Evolutionary conservation across 768 basidiomycete genomes (phyloP), one percentile per base, ranked within the genome.

Genomic region (Piloderma croceum): DNA sequence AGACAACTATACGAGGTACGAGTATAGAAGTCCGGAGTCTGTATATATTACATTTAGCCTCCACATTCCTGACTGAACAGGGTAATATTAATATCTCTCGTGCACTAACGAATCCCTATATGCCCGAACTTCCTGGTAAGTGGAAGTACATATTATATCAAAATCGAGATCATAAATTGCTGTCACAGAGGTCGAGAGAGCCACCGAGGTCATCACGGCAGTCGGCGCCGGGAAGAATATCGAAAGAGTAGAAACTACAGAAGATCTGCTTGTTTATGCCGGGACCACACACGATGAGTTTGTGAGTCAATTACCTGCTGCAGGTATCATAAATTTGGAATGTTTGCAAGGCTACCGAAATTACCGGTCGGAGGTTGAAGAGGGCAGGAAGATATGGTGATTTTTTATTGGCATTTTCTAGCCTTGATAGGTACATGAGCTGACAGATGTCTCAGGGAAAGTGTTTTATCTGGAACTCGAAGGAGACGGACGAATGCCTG

Each of bases 381-480:
- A 59, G 62, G 38, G 76, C 70, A 0, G 64, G 63, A 31, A 62
- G 80, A 64, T 81, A 79, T 55, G 81, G 80, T 76, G 47, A 43
- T 31, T 19, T 7, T 23, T 25, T 20, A 25, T 10, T 3, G 27
- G 38, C 27, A 20, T 22, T 18, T 21, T 38, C 39, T 7, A 23
- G 11, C 13, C 21, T 34, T 18, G 31, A 25, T 13, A 21, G n/a
- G 11, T 13, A 24, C 27, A 6, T 6, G 7, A 21, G 19, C 15
- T 27, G 12, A 32, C 35, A 33, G 35, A 27, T 36, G 12, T 34
- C 39, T 7, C 19, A 78, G 77, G 81, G 38, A 77, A 83, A 57
- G 65, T 73, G n/a, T 79, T 82, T 44, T 90, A 81, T 50, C 56
- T 89, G 9, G 68, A 71, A 32, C 67, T 89, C 3, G 71, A 75